Conservation (phyloP, 345 rosid species). For the Lagerstroemia speciosa region DNA sequence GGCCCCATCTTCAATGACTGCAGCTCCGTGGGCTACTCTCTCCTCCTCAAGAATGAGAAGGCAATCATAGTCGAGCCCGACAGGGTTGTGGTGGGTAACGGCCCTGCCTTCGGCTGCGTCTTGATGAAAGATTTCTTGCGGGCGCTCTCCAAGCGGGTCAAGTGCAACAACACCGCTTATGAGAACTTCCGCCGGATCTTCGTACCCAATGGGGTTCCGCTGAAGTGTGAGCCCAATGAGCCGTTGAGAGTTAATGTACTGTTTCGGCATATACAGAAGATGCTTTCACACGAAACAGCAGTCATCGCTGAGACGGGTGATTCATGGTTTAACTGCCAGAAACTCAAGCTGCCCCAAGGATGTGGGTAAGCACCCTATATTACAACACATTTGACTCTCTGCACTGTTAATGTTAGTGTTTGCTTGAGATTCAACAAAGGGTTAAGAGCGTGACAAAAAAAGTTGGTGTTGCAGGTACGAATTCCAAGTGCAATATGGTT, state of each 20-base stretch:
- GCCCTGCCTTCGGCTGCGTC: slow-evolving; percentile 26
- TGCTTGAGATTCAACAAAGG: neutral
- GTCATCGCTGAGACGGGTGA: slow-evolving; percentile 35
- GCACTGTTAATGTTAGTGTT: no score
- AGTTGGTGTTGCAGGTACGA: slow-evolving; percentile 32
- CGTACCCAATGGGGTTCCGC: slow-evolving; percentile 20
- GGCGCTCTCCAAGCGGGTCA: slow-evolving; percentile 16
- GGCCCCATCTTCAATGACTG: slow-evolving; percentile 35
- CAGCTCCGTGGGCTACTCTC: slow-evolving; percentile 27
- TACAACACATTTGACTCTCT: neutral
- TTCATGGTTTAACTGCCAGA: slow-evolving; percentile 31
- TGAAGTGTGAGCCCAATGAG: slow-evolving; percentile 17
- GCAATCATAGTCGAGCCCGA: slow-evolving; percentile 31
- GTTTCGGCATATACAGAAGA: slow-evolving; percentile 22
- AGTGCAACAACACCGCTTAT: slow-evolving; percentile 19
- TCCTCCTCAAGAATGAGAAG: slow-evolving; percentile 27
- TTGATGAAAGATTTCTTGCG: slow-evolving; percentile 26
- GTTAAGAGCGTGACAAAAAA: neutral
- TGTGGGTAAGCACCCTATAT: slow-evolving; percentile 22
- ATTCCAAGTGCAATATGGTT: slow-evolving; percentile 54
- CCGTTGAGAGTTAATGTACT: slow-evolving; percentile 21
- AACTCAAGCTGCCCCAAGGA: slow-evolving; percentile 26
- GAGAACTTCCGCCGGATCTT: slow-evolving; percentile 20
- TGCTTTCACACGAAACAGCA: slow-evolving; percentile 19
- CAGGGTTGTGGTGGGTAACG: slow-evolving; percentile 22